Evolutionary conservation across 345 rosid genomes (phyloP), one percentile per base, ranked within the genome.

Genomic region (Pugionium dolabratum): DNA sequence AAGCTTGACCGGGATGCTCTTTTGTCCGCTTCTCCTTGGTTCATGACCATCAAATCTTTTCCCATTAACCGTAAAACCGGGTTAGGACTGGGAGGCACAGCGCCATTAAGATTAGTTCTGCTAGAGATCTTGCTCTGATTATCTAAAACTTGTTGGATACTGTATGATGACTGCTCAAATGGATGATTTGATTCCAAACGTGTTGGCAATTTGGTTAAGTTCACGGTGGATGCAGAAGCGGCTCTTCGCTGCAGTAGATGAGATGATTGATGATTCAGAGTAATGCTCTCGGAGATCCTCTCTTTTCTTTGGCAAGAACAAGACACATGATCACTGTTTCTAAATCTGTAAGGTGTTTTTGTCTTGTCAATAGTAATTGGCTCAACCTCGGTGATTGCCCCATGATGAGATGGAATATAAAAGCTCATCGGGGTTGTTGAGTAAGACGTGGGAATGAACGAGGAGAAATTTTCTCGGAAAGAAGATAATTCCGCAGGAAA

Each of bases 291-390:
- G 11, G 79, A 67, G 62, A 71, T 57, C 73, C 81, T 85, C 60
- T 94, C 99, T 79, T 85, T 94, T 72, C 85, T 83, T 64, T 90
- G 96, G 78, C 99, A 94, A 77, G 95, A 83, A 77, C 97, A 94
- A 28, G 97, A 84, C 70, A 57, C 71, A 0, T 79, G 85, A 70
- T 85, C 80, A 37, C 62, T 82, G 72, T 74, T 84, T 48, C 73
- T 75, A 54, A 67, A 71, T 61, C 71, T 59, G 25, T 63, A 67
- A 66, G 86, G 78, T 40, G 82, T 76, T 40, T 80, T 77, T 75
- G 73, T 85, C 55, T 76, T 83, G 61, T 69, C 87, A 47, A 73
- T 37, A 51, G 54, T 63, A 11, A 44, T 35, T 54, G 67, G 75
- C 53, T 82, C 86, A 9, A 58, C 32, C 66, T 73, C 71, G 0